Evolutionary conservation across 495 filamentous ascomycete species (phyloP).

Genomic region (Collariella sp.): DNA sequence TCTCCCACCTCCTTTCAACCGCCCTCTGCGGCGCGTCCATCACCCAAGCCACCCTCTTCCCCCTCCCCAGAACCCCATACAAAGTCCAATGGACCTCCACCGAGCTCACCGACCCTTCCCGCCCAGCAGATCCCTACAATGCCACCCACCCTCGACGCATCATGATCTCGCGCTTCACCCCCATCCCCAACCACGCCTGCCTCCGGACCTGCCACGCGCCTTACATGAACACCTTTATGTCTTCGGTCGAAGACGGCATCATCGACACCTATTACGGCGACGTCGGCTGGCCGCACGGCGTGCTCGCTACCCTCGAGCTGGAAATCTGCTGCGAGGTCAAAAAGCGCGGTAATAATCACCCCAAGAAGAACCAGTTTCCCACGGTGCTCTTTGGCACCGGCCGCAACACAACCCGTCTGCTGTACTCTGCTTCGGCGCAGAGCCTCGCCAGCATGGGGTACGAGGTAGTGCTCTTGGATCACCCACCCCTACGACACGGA

Average conservation of each 20-base stretch:
- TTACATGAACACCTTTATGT: neutral
- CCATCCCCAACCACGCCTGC: neutral
- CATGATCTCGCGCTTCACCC: constrained; percentile 6
- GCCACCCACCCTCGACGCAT: constrained; percentile 1
- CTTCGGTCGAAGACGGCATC: neutral
- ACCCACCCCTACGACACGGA: constrained; percentile 7
- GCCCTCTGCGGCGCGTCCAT: neutral
- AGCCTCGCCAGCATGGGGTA: constrained; percentile 1
- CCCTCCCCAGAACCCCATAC: neutral
- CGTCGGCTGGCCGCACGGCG: neutral
- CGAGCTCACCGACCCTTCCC: neutral
- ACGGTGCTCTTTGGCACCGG: neutral
- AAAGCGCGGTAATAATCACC: neutral
- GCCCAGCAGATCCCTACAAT: constrained; percentile 4
- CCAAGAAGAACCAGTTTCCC: no score
- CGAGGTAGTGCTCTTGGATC: constrained; percentile 2
- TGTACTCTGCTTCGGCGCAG: neutral
- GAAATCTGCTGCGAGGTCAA: neutral
- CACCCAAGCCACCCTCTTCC: neutral
- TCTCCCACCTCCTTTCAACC: neutral
- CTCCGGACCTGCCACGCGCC: neutral
- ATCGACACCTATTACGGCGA: neutral
- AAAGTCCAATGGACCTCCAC: neutral
- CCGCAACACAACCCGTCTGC: neutral
- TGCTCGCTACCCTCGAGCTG: neutral